phyloP scores from a whole-genome alignment of 1,139 yeast genomes.

The Saccharomyces hybrid region DNA sequence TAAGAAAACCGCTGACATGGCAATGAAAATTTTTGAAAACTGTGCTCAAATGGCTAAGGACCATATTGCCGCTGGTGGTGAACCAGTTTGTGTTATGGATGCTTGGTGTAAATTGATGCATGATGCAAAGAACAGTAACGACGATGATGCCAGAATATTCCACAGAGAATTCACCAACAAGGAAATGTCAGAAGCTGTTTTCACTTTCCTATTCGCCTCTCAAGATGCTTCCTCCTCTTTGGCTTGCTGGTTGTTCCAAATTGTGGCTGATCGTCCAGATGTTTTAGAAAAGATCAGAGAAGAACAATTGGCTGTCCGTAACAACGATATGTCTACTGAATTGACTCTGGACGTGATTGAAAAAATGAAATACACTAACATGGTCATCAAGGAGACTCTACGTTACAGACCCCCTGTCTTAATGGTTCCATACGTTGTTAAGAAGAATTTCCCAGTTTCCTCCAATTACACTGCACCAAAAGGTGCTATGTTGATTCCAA shows the following conservation, averaged over 20 bases:
- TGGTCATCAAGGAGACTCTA: constrained; percentile 85
- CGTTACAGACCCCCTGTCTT: constrained; percentile 95
- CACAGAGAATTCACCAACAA: constrained; percentile 80
- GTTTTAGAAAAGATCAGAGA: constrained; percentile 75
- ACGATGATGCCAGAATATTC: constrained; percentile 42
- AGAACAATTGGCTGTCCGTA: constrained; percentile 81
- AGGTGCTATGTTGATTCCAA: constrained; percentile 94
- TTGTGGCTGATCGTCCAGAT: constrained; percentile 92
- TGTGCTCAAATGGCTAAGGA: constrained; percentile 85
- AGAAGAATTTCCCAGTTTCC: constrained; percentile 75
- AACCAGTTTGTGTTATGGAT: constrained; percentile 85
- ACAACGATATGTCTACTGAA: constrained; percentile 57
- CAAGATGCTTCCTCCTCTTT: constrained; percentile 98
- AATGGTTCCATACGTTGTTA: constrained; percentile 95
- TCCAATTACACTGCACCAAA: constrained; percentile 85
- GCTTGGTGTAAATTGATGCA: constrained; percentile 87
- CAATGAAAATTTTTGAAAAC: constrained; percentile 80
- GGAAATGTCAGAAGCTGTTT: constrained; percentile 92
- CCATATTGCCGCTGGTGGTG: constrained; percentile 69
- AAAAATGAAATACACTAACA: constrained; percentile 75
- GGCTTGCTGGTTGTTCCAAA: constrained; percentile 96
- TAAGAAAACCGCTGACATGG: constrained; percentile 81
- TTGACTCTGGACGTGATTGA: constrained; percentile 69
- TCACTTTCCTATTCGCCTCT: constrained; percentile 92
- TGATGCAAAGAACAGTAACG: constrained; percentile 53